These are phyloP conservation scores for Phytophthora niederhauseri DNA, from an alignment of 352 stramenopile genomes.

Conservation along the genomic window DNA sequence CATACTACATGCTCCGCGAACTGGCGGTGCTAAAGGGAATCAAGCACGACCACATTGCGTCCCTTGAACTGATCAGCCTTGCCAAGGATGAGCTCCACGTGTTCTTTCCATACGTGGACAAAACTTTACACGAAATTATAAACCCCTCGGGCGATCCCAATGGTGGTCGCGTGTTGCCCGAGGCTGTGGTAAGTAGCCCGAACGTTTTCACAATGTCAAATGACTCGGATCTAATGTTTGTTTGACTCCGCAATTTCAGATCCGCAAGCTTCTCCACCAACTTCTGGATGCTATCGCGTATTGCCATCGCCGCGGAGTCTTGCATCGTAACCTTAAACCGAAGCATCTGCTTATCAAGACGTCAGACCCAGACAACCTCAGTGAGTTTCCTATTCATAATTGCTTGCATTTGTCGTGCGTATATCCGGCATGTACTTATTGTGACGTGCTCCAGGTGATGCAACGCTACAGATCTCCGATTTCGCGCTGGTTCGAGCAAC, in stretches of 20 bases:
- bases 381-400: conserved; percentile 31
- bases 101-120: conserved; percentile 92
- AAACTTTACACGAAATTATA: conserved; percentile 92
- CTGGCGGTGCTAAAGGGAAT: conserved; percentile 89
- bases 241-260: conserved; percentile 37
- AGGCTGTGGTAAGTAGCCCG: conserved; percentile 58
- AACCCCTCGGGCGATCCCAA: conserved; percentile 88
- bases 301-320: conserved; percentile 86
- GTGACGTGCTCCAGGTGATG: conserved; percentile 45
- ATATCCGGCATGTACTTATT: background rate
- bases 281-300: conserved; percentile 89
- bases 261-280: conserved; percentile 84
- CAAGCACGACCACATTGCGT: conserved; percentile 89
- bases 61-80: conserved; percentile 88
- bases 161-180: conserved; percentile 73
- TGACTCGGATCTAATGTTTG: conserved; percentile 7
- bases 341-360: conserved; percentile 91
- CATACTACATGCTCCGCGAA: conserved; percentile 94
- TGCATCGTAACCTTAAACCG: conserved; percentile 92
- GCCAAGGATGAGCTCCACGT: conserved; percentile 89
- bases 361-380: conserved; percentile 57
- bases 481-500: conserved; percentile 91
- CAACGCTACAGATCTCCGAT: conserved; percentile 85
- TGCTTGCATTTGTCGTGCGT: background rate
- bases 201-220: background rate